A percentile compares a stretch with the other conserved stretches of the same genome.
phyloP scores from a whole-genome alignment of 2,329 filamentous ascomycete species.

The Ascochyta clinopodiicola region DNA sequence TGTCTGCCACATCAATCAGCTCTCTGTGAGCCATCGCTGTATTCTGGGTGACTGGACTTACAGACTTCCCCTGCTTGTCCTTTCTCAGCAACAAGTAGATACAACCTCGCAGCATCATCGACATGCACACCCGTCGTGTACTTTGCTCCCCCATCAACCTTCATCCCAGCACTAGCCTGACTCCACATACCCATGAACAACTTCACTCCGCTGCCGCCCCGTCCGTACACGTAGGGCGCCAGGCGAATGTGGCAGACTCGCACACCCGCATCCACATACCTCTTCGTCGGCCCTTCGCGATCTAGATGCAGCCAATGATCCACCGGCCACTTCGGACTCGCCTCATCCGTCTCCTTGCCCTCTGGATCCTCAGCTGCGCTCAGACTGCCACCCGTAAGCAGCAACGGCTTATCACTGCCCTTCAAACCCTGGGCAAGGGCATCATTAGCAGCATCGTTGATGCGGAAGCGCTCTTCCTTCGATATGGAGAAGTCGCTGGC shows the following conservation, averaged over 20 bases:
- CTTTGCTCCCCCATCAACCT: slow-evolving; percentile 30
- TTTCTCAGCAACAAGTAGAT: slow-evolving; percentile 49
- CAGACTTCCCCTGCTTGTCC: slow-evolving; percentile 45
- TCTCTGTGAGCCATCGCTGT: not conserved
- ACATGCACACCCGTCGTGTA: slow-evolving; percentile 51
- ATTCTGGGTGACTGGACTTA: not conserved
- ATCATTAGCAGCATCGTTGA: slow-evolving; percentile 48
- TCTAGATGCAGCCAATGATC: too few species aligned
- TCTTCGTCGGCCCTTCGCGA: too few species aligned
- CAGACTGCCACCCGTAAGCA: slow-evolving; percentile 47
- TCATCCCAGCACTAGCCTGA: slow-evolving; percentile 28
- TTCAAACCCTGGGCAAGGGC: slow-evolving; percentile 48
- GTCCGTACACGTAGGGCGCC: slow-evolving; percentile 55
- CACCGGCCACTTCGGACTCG: too few species aligned
- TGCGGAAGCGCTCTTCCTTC: slow-evolving; percentile 26
- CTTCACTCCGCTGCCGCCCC: slow-evolving; percentile 46
- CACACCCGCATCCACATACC: not conserved
- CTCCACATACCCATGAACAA: slow-evolving; percentile 45
- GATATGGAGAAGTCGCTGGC: slow-evolving; percentile 12
- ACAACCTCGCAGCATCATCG: slow-evolving; percentile 53
- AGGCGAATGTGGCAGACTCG: slow-evolving; percentile 49
- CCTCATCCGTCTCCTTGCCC: too few species aligned
- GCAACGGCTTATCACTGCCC: slow-evolving; percentile 47
- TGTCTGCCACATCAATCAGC: slow-evolving; percentile 21
- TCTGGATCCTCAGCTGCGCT: not conserved